Base-by-base conservation (phyloP, 1,284 basidiomycete species). In the Ganoderma sp. region DNA sequence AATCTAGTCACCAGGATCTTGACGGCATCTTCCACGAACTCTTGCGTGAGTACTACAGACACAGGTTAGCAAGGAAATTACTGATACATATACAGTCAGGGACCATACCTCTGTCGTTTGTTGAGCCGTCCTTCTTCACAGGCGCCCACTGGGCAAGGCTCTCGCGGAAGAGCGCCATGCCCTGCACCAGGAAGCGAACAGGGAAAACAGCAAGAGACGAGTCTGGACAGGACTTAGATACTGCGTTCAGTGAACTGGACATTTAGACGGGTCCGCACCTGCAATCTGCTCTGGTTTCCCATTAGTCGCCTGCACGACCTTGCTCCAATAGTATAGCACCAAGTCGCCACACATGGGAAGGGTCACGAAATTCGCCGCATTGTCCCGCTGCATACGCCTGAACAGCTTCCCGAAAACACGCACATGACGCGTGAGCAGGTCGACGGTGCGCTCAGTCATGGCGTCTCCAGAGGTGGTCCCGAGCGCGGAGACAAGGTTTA, bases 81-180 rank as follows among this genome's bases (percentile, higher is more conserved):
- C n/a, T 9, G 9, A 19, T 25, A 25, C 14, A 45, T 34, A 6
- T 34, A 3, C 25, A 22, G 3, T 10, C 42, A 14, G 37, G 22
- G 14, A 14, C 68, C 57, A n/a, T 75, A 91, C 92, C 84, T 69
- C 85, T 85, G 70, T 84, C 82, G 66, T 88, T 90, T n/a, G 80
- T 76, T 8, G 83, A 82, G 2, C 89, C 89, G 69, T 87, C 84
- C 73, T 87, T 88, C 65, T 87, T 84, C 28, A 82, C 79, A 4
- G 89, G 87, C 2, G 88, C 85, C 91, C 91, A 94, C 75, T 90
- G 90, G 22, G 87, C 84, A 25, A 94, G 83, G 69, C 87, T 92
- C 68, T 96, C 95, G 77, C 94, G 95, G 83, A 97, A 96, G 3
- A 97, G 81, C 1, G 93, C 89, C 88, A 97, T 90, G 0, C 92